Conservation (phyloP, 352 stramenopile genomes). For the Globisporangium canariense region DNA sequence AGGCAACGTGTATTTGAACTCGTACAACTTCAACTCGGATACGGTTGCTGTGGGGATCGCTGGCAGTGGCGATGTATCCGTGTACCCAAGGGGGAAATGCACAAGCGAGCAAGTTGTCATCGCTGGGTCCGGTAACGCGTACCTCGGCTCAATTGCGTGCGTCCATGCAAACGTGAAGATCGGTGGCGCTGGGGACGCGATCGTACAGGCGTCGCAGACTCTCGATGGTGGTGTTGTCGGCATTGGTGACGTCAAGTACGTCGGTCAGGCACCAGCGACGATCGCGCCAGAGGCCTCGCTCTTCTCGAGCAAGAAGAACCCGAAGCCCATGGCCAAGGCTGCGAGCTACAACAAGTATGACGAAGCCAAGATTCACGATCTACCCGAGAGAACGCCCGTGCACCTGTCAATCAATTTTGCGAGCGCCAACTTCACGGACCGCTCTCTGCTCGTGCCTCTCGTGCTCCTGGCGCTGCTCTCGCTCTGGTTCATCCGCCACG, state of each 20-base stretch:
- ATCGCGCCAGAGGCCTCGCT: slow-evolving; percentile 22
- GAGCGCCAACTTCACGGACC: background rate
- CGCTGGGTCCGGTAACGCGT: slow-evolving; percentile 10
- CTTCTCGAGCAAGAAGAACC: slow-evolving; percentile 19
- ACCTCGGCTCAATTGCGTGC: slow-evolving; percentile 2
- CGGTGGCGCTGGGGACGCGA: slow-evolving; percentile 3
- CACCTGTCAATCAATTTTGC: slow-evolving; percentile 8
- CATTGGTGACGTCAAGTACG: slow-evolving; percentile 22
- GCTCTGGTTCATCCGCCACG: slow-evolving; percentile 9
- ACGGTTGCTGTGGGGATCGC: background rate
- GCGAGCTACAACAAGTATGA: slow-evolving; percentile 13
- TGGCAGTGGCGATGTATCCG: slow-evolving; percentile 13
- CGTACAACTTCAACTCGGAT: slow-evolving; percentile 9
- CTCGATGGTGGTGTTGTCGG: slow-evolving; percentile 9
- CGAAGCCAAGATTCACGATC: background rate
- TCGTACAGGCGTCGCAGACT: slow-evolving; percentile 14
- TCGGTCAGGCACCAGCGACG: slow-evolving; percentile 15
- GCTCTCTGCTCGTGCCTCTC: slow-evolving; percentile 4
- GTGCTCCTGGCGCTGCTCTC: slow-evolving; percentile 10
- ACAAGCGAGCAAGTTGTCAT: background rate
- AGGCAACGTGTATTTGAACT: slow-evolving; percentile 7
- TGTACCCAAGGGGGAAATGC: slow-evolving; percentile 3
- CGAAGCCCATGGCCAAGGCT: slow-evolving; percentile 25
- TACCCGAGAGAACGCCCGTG: background rate
- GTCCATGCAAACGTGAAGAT: background rate